phyloP scores from a whole-genome alignment of 192 early-diverging fungal species.

The Mycoemilia scoparia region DNA sequence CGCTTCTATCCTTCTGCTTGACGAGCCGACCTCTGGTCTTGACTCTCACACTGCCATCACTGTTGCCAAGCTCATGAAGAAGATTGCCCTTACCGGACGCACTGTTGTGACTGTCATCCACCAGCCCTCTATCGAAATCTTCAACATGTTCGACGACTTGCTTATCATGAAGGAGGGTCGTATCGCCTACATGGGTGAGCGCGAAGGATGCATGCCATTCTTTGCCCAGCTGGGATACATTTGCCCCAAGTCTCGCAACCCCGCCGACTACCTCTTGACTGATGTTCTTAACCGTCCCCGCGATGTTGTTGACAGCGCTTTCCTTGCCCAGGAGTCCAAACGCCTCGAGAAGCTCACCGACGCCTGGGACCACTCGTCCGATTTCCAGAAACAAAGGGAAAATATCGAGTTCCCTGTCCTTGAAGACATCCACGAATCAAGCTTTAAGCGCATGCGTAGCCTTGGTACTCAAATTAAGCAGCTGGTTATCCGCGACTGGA shows the following conservation, averaged over 20 bases:
- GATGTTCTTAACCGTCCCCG: constrained; percentile 16
- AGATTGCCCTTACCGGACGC: constrained; percentile 22
- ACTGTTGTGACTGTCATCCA: constrained; percentile 26
- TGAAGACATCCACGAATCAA: constrained; percentile 4
- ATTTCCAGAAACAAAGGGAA: constrained; percentile 4
- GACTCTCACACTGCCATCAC: constrained; percentile 35
- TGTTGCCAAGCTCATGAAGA: constrained; percentile 26
- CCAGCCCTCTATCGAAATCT: constrained; percentile 40
- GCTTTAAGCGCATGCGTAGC: constrained; percentile 13
- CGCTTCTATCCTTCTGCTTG: constrained; percentile 43
- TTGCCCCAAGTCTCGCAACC: constrained; percentile 33
- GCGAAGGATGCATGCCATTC: constrained; percentile 24
- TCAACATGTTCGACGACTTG: constrained; percentile 48
- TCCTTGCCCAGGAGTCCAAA: constrained; percentile 4
- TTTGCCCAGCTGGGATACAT: constrained; percentile 22
- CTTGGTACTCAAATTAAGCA: constrained; percentile 16
- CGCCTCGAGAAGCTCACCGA: constrained; percentile 11
- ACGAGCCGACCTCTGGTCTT: constrained; percentile 57
- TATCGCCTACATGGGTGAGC: constrained; percentile 46
- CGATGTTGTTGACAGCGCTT: constrained; percentile 1
- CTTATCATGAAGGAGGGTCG: constrained; percentile 46
- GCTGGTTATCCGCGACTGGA: constrained; percentile 21
- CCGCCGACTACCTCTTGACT: constrained; percentile 40
- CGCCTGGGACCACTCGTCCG: constrained; percentile 18
- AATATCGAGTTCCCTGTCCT: constrained; percentile 11